Evolutionary conservation across 1,284 basidiomycete species (phyloP).

Genomic region (Somion occarium): DNA sequence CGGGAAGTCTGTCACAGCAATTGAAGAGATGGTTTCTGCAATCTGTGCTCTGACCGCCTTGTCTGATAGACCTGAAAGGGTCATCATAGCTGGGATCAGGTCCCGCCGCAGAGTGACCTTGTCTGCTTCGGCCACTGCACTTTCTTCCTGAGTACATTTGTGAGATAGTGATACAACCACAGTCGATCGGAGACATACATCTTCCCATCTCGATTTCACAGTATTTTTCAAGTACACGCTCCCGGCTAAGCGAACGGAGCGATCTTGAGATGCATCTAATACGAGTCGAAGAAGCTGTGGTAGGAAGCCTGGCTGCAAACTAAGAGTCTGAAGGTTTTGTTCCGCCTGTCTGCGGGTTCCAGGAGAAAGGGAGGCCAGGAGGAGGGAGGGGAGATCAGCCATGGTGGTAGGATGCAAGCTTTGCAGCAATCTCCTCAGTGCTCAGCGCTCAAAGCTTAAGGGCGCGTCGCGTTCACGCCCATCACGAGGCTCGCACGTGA

Average conservation of each 20-base stretch:
- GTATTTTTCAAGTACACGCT: conserved; percentile 89
- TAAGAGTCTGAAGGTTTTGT: conserved; percentile 61
- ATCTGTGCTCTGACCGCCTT: conserved; percentile 76
- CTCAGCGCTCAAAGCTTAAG: no score
- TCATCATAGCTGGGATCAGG: conserved; percentile 81
- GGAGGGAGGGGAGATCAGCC: conserved; percentile 62
- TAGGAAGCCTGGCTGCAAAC: conserved; percentile 76
- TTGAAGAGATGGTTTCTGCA: conserved; percentile 84
- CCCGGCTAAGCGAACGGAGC: conserved; percentile 73
- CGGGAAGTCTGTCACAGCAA: conserved; percentile 88
- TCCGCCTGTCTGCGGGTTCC: conserved; percentile 77
- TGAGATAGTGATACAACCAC: background rate
- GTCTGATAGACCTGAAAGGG: conserved; percentile 62
- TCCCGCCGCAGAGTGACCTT: conserved; percentile 62
- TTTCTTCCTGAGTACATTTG: conserved; percentile 45
- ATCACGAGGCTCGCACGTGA: no score
- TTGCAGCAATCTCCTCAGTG: no score
- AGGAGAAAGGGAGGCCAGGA: conserved; percentile 73
- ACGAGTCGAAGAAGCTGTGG: conserved; percentile 68
- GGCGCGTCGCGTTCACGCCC: no score
- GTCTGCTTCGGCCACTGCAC: conserved; percentile 60
- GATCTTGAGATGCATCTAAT: conserved; percentile 62
- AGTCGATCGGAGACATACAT: conserved; percentile 48
- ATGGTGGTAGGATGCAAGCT: no score
- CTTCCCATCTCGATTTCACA: conserved; percentile 81